These are phyloP conservation scores for Microbotryum saponariae DNA, from an alignment of 1,284 basidiomycete genomes.

Conservation along the genomic window DNA sequence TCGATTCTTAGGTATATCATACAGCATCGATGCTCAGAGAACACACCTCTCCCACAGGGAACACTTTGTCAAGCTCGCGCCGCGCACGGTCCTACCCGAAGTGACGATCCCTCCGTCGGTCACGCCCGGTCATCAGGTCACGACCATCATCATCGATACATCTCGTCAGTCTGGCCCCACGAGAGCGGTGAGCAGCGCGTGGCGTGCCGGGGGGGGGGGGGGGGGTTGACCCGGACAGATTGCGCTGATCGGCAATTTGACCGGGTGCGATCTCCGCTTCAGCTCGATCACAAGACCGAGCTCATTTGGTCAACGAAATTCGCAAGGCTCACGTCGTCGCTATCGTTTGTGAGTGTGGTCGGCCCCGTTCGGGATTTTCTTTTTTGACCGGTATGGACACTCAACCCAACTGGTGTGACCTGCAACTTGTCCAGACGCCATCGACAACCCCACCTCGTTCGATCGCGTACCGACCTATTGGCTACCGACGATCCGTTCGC, in stretches of 20 bases:
- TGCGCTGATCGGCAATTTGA: background rate
- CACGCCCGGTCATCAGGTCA: conserved; percentile 80
- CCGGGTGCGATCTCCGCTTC: conserved; percentile 4
- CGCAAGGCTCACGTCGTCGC: conserved; percentile 96
- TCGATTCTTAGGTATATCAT: too few species aligned
- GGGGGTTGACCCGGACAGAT: too few species aligned
- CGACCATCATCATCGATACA: conserved; percentile 90
- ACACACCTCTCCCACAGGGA: conserved; percentile 24
- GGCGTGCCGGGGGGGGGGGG: too few species aligned
- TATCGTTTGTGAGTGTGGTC: conserved; percentile 56
- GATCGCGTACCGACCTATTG: conserved; percentile 97
- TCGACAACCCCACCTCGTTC: conserved; percentile 90
- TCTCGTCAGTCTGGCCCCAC: conserved; percentile 56
- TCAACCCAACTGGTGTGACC: too few species aligned
- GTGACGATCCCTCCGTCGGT: conserved; percentile 93
- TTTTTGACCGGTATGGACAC: background rate
- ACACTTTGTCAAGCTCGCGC: conserved; percentile 29
- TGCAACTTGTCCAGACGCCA: conserved; percentile 51
- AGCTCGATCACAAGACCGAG: conserved; percentile 70
- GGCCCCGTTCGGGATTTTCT: too few species aligned
- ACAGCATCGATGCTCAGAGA: too few species aligned
- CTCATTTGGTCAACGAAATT: conserved; percentile 87
- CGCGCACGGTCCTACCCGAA: conserved; percentile 86
- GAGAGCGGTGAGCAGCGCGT: conserved; percentile 1
- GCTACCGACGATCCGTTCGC: conserved; percentile 91